Evolutionary conservation across 257 asterid genomes (phyloP).

Genomic region (Solanum pinnatisectum): DNA sequence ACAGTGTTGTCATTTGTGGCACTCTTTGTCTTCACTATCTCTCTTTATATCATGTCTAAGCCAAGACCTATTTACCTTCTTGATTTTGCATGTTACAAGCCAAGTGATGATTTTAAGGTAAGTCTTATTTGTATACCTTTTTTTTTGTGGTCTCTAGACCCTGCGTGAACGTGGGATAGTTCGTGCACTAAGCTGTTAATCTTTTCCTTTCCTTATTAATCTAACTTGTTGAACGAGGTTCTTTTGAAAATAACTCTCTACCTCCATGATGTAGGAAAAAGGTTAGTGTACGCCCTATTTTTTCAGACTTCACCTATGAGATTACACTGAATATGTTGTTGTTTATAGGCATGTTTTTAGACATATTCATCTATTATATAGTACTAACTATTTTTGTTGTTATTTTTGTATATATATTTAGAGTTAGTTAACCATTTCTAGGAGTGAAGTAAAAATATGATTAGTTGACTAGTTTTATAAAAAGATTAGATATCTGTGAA

Average conservation of each 20-base stretch:
- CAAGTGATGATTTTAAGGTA: constrained; percentile 77
- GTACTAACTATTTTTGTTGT: not conserved
- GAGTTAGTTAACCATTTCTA: not conserved
- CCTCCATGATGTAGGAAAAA: not conserved
- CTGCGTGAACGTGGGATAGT: not conserved
- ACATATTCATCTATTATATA: not conserved
- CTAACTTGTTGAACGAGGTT: not conserved
- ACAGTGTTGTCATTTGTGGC: constrained; percentile 44
- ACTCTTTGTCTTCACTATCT: constrained; percentile 47
- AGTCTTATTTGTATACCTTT: not conserved
- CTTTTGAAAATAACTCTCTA: not conserved
- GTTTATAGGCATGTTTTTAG: not conserved
- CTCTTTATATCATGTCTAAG: constrained; percentile 57
- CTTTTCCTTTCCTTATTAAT: not conserved
- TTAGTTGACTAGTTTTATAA: not conserved
- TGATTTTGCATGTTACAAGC: constrained; percentile 87
- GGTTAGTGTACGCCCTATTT: fast-evolving
- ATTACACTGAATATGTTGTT: not conserved
- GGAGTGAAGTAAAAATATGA: not conserved
- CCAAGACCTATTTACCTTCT: constrained; percentile 61
- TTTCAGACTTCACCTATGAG: not conserved
- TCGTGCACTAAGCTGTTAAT: not conserved
- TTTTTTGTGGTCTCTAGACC: not conserved
- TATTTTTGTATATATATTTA: not conserved
- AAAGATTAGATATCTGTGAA: not conserved